Conservation (phyloP, 176 grass and related monocot genomes). For the Chrysopogon serrulatus region DNA sequence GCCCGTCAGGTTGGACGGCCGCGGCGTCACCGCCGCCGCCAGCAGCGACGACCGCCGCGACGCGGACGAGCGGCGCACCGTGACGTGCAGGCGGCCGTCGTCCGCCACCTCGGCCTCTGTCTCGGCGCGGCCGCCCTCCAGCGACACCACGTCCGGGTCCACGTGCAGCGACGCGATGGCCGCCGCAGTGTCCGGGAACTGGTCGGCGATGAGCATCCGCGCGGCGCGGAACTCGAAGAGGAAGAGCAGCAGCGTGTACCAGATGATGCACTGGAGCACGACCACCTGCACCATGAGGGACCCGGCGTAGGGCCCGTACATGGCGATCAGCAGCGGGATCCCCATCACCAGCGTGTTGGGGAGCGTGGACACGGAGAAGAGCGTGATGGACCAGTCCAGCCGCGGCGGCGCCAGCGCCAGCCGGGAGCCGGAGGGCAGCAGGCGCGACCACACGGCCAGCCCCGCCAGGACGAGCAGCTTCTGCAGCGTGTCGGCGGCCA, state of each 20-base stretch:
- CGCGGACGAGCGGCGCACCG: conserved; percentile 61
- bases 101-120: conserved; percentile 57
- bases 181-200: conserved; percentile 75
- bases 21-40: conserved; percentile 30
- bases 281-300: conserved; percentile 88
- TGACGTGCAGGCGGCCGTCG: conserved; percentile 67
- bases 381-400: conserved; percentile 71
- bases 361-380: conserved; percentile 69
- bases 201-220: conserved; percentile 52
- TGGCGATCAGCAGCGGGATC: conserved; percentile 71
- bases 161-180: conserved; percentile 60
- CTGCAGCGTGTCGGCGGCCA: conserved; percentile 79
- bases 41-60: conserved; percentile 48
- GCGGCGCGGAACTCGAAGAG: conserved; percentile 90
- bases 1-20: conserved; percentile 77
- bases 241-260: conserved; percentile 95
- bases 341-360: conserved; percentile 92
- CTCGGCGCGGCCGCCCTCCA: conserved; percentile 58
- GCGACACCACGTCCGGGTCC: conserved; percentile 60
- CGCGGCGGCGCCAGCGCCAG: not conserved
- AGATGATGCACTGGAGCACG: conserved; percentile 92
- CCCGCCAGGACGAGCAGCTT: conserved; percentile 61
- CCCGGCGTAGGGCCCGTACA: conserved; percentile 66
- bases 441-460: conserved; percentile 36
- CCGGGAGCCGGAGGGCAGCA: not conserved